A percentile compares a stretch with the other conserved stretches of the same genome.
Conservation (phyloP, 2,329 filamentous ascomycete species). For the Hymenoscyphus infarciens region DNA sequence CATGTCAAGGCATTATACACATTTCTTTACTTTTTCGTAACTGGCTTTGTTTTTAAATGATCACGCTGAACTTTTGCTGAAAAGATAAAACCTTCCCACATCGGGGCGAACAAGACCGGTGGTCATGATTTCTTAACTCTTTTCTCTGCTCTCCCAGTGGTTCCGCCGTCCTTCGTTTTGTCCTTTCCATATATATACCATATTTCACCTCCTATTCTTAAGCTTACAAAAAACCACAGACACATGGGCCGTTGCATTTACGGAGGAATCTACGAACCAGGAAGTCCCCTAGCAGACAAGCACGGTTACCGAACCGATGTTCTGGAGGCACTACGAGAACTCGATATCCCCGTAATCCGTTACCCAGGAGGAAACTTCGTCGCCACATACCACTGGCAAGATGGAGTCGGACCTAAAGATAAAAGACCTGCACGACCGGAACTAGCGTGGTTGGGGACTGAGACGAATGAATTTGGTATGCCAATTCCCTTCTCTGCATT, state of each 20-base stretch:
- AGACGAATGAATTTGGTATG: conserved; percentile 72
- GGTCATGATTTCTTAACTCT: neutral
- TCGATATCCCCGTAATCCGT: conserved; percentile 71
- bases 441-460: conserved; percentile 73
- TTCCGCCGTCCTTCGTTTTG: neutral
- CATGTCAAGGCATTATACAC: no score
- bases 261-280: conserved; percentile 78
- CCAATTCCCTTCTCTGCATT: no score
- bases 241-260: conserved; percentile 91
- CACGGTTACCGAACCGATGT: conserved; percentile 79
- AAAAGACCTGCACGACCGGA: conserved; percentile 62
- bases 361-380: conserved; percentile 84
- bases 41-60: no score
- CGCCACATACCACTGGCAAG: conserved; percentile 82
- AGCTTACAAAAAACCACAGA: conserved; percentile 41
- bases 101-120: neutral
- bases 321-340: conserved; percentile 66
- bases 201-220: no score
- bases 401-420: conserved; percentile 72
- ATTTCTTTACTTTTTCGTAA: no score
- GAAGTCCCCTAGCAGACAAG: conserved; percentile 67
- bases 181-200: no score
- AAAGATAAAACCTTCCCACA: no score
- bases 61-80: no score
- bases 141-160: no score